Evolutionary conservation across 176 grass and related monocot genomes (phyloP), one percentile per base, ranked within the genome.

Genomic region (Thalia dealbata): DNA sequence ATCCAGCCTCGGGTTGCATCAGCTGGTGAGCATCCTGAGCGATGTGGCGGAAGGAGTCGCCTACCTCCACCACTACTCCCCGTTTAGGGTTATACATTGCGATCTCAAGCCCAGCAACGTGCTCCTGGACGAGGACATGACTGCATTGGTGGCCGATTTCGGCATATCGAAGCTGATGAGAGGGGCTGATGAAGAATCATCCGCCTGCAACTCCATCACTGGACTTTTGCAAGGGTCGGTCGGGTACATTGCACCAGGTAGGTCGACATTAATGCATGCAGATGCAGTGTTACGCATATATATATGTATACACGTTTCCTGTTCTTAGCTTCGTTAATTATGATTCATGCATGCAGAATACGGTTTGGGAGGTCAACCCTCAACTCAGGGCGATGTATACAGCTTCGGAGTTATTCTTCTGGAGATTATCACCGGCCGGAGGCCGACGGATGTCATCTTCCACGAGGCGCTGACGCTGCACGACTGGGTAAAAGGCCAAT

Each of bases 211-310:
- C 80, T 96, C 84, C 60, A 90, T 96, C 69, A 96, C 93, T 16
- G 89, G 87, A 61, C 74, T 92, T 23, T 23, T 96, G 14, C 93
- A 92, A 23, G 93, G 93, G 6, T 92, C 93, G 0, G 75, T 92
- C 45, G 93, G 93, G 14, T 96, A 96, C 65, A 96, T 96, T 43
- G 93, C 93, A 66, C 93, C 92, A 71, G 92, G 92, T 92, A 89
- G 32, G 56, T 67, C 32, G 32, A 1, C 32, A 38, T 38, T 38
- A 4, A 38, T n/a, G n/a, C n/a, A n/a, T n/a, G n/a, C n/a, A n/a
- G n/a, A n/a, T n/a, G n/a, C n/a, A n/a, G n/a, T n/a, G n/a, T n/a
- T n/a, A n/a, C n/a, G n/a, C n/a, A n/a, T n/a, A n/a, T n/a, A n/a
- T 38, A 38, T 38, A 38, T 38, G 4, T 38, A 38, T 38, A 38